Percentiles rank a stretch among this genome's conserved stretches.
Conservation (phyloP, 495 filamentous ascomycete genomes). For the Penicillium bovifimosum region DNA sequence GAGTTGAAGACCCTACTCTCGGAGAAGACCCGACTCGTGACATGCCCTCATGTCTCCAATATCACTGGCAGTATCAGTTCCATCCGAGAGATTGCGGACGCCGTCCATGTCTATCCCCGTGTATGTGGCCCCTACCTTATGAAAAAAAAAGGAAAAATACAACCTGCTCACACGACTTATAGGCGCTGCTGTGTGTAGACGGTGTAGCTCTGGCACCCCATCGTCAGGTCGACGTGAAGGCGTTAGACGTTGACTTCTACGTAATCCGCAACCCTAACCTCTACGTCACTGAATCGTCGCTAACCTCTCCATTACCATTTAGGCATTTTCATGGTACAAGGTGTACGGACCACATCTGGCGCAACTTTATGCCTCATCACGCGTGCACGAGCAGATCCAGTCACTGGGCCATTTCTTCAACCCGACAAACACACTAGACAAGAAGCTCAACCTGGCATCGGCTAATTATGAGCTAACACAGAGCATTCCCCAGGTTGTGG, state of each 20-base stretch:
- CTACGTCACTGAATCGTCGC: conserved; percentile 34
- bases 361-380: conserved; percentile 53
- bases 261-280: conserved; percentile 37
- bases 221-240: conserved; percentile 57
- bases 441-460: conserved; percentile 61
- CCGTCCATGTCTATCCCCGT: conserved; percentile 38
- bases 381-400: conserved; percentile 42
- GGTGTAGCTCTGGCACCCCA: conserved; percentile 70
- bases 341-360: conserved; percentile 69
- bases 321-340: conserved; percentile 67
- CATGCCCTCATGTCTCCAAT: conserved; percentile 64
- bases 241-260: conserved; percentile 66
- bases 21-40: conserved; percentile 55
- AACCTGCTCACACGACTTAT: conserved; percentile 27
- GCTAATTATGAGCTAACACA: conserved; percentile 62
- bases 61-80: conserved; percentile 65
- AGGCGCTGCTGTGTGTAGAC: conserved; percentile 49
- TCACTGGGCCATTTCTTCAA: conserved; percentile 68
- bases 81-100: conserved; percentile 48
- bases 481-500: conserved; percentile 49
- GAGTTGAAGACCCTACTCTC: conserved; percentile 52
- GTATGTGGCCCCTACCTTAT: conserved; percentile 7
- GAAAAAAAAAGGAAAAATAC: conserved; percentile 1
- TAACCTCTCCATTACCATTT: background rate
- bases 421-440: conserved; percentile 45